Conservation (phyloP, 2,329 filamentous ascomycete species). For the Blastomyces silverae region DNA sequence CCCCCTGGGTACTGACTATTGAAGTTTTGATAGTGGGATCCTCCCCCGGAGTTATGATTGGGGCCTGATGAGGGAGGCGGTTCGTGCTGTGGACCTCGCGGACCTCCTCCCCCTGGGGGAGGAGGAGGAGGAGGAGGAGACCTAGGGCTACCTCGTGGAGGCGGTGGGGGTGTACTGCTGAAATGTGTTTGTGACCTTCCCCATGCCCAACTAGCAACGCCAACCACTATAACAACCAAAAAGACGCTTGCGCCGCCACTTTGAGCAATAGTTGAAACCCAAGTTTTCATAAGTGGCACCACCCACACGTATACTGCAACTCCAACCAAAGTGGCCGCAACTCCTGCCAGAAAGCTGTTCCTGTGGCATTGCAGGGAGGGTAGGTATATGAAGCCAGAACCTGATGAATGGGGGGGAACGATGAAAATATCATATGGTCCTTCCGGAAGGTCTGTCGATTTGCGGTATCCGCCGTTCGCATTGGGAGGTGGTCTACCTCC, state of each 20-base stretch:
- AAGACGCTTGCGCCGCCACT: conserved; percentile 67
- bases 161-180: conserved; percentile 24
- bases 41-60: conserved; percentile 20
- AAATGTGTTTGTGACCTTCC: conserved; percentile 57
- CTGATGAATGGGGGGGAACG: conserved; percentile 84
- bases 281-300: conserved; percentile 64
- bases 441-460: conserved; percentile 59
- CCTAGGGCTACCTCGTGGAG: conserved; percentile 17
- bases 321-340: conserved; percentile 65
- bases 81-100: conserved; percentile 28
- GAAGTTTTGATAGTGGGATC: conserved; percentile 27
- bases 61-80: conserved; percentile 25
- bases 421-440: conserved; percentile 98
- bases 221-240: conserved; percentile 65
- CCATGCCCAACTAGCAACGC: conserved; percentile 69
- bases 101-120: conserved; percentile 29
- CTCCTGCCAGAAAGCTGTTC: conserved; percentile 87
- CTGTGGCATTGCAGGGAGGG: conserved; percentile 77
- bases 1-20: conserved; percentile 26
- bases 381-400: conserved; percentile 87
- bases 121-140: conserved; percentile 20
- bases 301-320: conserved; percentile 67
- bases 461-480: conserved; percentile 30
- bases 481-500: conserved; percentile 29
- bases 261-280: conserved; percentile 64